phyloP scores from a whole-genome alignment of 2,329 filamentous ascomycete genomes.

The Cladosporium cucumerinum region DNA sequence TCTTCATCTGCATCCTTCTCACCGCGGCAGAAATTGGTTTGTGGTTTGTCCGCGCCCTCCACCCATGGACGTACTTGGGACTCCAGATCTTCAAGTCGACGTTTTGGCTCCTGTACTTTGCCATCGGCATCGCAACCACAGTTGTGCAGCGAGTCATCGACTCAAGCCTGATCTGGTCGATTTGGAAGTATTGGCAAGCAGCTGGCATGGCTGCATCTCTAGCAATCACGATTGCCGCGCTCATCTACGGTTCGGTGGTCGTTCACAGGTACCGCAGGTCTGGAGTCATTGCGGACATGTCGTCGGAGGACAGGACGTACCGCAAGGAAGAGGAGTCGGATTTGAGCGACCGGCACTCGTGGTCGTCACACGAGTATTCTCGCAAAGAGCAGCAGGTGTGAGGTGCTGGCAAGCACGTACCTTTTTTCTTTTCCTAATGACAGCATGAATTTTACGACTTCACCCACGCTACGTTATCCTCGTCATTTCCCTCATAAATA shows the following conservation, averaged over 20 bases:
- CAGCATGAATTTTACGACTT: not conserved
- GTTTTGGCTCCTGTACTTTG: conserved; percentile 19
- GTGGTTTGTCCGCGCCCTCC: conserved; percentile 21
- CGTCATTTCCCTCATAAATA: not conserved
- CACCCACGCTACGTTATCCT: not conserved
- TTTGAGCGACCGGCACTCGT: not conserved
- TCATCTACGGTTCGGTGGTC: conserved; percentile 3
- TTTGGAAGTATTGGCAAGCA: conserved; percentile 11
- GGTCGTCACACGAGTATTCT: not conserved
- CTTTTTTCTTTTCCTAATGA: not conserved
- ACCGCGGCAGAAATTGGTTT: conserved; percentile 21
- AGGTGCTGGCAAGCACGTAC: not conserved
- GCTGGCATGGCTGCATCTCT: not conserved
- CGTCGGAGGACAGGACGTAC: not conserved
- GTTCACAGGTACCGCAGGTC: conserved; percentile 1
- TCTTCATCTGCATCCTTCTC: conserved; percentile 17
- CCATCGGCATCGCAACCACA: conserved; percentile 14
- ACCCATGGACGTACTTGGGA: conserved; percentile 22
- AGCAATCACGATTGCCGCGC: not conserved
- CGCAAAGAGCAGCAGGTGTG: not conserved
- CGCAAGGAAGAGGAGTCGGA: conserved; percentile 8
- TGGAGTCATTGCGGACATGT: not conserved
- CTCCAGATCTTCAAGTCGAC: conserved; percentile 22
- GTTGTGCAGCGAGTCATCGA: conserved; percentile 5
- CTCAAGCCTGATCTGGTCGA: not conserved